These are phyloP conservation scores for Jaltomata sinuosa DNA, from an alignment of 257 asterid genomes.

Conservation along the genomic window DNA sequence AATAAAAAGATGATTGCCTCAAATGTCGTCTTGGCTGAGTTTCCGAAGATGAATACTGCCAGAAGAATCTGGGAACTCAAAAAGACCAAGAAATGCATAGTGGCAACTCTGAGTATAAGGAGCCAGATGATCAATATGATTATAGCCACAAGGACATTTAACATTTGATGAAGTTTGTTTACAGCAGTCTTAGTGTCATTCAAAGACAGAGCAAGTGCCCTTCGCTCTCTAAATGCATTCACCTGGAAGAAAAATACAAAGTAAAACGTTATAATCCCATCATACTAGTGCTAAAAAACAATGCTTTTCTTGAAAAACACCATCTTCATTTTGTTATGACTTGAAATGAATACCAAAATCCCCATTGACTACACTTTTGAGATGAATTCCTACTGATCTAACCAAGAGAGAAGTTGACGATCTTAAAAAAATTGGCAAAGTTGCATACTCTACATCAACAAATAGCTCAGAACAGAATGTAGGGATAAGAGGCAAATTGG, in stretches of 20 bases:
- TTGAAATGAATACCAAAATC: neutral
- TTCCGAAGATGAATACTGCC: conserved; percentile 86
- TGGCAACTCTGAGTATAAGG: conserved; percentile 73
- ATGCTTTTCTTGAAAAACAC: neutral
- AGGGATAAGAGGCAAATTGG: neutral
- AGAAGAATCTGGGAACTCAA: conserved; percentile 80
- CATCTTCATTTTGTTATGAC: neutral
- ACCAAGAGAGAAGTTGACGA: neutral
- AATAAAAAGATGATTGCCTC: conserved; percentile 89
- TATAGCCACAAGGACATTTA: conserved; percentile 47
- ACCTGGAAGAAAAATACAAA: conserved; percentile 34
- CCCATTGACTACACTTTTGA: neutral
- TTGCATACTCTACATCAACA: neutral
- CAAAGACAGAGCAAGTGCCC: conserved; percentile 81
- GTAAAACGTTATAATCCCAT: neutral
- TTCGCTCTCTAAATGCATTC: conserved; percentile 71
- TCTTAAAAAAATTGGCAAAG: neutral
- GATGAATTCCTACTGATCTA: neutral
- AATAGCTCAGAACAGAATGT: neutral
- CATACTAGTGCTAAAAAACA: neutral
- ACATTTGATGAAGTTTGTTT: conserved; percentile 73
- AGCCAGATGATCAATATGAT: conserved; percentile 56
- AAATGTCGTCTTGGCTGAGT: conserved; percentile 80
- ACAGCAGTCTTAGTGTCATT: conserved; percentile 96
- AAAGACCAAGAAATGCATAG: conserved; percentile 65